Conservation (phyloP, 2,329 filamentous ascomycete species). For the Acephala macrosclerotiorum region DNA sequence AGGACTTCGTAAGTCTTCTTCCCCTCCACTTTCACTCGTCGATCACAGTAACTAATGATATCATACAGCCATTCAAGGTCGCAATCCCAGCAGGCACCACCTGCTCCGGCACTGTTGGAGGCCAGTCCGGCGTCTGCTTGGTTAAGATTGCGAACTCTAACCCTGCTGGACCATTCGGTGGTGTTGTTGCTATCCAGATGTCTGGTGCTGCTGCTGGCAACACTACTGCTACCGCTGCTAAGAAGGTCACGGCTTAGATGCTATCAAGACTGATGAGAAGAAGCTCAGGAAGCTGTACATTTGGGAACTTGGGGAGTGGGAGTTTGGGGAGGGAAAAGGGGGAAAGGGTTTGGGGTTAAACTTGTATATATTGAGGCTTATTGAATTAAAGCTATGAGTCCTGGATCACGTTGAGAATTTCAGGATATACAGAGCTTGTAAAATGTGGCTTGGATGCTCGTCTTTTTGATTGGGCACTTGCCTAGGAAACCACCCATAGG, state of each 20-base stretch:
- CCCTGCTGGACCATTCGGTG: conserved; percentile 50
- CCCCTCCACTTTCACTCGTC: neutral
- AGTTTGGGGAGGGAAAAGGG: no score
- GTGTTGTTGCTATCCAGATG: conserved; percentile 49
- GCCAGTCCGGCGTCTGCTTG: conserved; percentile 48
- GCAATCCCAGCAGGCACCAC: conserved; percentile 48
- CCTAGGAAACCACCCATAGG: no score
- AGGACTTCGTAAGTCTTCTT: conserved; percentile 45
- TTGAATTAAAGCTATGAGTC: no score
- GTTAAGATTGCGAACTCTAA: conserved; percentile 52
- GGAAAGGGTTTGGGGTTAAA: no score
- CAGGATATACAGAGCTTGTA: no score
- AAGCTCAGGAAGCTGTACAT: neutral
- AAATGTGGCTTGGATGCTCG: no score
- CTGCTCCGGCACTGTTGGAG: conserved; percentile 47
- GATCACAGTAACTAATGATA: neutral
- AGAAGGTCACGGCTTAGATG: neutral
- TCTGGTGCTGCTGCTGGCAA: conserved; percentile 20
- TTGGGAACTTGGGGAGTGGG: neutral
- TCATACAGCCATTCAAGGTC: conserved; percentile 42
- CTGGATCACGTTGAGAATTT: no score
- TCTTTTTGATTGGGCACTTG: no score
- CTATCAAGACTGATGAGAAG: neutral
- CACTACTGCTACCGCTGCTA: conserved; percentile 7
- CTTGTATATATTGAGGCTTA: no score